Percentiles rank a stretch among this genome's conserved stretches.
phyloP scores from a whole-genome alignment of 306 rosid species.

The Sechiopsis laciniata region DNA sequence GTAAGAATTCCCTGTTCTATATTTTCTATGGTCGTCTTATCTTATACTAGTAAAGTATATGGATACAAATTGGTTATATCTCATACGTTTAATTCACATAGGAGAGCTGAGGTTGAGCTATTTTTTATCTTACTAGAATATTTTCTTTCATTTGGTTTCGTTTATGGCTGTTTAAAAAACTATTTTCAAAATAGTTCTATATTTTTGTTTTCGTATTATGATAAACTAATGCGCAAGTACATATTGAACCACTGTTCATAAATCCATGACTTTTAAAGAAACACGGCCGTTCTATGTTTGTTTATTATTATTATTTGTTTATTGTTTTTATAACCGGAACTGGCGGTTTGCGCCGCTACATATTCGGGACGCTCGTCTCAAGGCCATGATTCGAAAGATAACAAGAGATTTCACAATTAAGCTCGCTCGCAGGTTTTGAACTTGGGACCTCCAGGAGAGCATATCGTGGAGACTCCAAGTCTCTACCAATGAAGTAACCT shows the following conservation, averaged over 20 bases:
- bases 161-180: background rate
- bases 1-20: slow-evolving; percentile 46
- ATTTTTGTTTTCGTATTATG: background rate
- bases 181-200: background rate
- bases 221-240: background rate
- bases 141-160: background rate
- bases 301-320: background rate
- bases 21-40: slow-evolving; percentile 1
- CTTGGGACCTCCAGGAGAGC: too few relatives aligned
- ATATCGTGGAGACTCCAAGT: too few relatives aligned
- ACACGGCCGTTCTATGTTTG: background rate
- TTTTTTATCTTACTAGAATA: background rate
- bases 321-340: too few relatives aligned
- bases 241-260: background rate
- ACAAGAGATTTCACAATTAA: too few relatives aligned
- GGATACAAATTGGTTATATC: background rate
- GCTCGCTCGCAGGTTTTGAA: too few relatives aligned
- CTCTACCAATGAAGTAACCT: too few relatives aligned
- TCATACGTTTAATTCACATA: background rate
- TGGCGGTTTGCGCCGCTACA: too few relatives aligned
- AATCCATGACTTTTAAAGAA: background rate
- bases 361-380: too few relatives aligned
- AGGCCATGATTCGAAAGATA: too few relatives aligned
- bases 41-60: background rate
- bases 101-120: background rate